Conservation (phyloP, 169 alveolate species). For the Eimeria sp. region DNA sequence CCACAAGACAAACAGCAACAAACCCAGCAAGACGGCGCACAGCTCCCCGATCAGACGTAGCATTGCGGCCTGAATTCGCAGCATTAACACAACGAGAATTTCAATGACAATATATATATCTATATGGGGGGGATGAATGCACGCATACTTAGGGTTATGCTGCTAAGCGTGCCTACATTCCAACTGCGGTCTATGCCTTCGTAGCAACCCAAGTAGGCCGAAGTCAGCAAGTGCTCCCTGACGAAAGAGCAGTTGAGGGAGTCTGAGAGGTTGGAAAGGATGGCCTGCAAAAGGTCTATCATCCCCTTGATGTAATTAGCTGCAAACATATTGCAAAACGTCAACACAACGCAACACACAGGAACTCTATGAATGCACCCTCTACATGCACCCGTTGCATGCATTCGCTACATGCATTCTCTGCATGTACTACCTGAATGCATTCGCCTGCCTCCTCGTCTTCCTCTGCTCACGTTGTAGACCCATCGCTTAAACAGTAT, state of each 20-base stretch:
- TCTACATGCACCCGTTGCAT: too few species aligned
- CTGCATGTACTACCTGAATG: too few species aligned
- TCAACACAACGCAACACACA: not conserved
- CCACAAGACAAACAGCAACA: constrained; percentile 10
- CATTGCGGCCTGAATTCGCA: not conserved
- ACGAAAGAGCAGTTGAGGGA: not conserved
- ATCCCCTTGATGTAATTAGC: not conserved
- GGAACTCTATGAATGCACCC: too few species aligned
- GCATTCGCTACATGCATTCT: too few species aligned
- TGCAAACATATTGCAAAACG: not conserved
- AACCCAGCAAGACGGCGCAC: not conserved
- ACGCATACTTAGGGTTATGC: too few species aligned
- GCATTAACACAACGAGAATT: not conserved
- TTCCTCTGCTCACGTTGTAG: too few species aligned
- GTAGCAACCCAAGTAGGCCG: not conserved
- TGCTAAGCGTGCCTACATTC: not conserved
- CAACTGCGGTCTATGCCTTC: not conserved
- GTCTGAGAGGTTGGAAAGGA: not conserved
- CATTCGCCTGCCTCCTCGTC: too few species aligned
- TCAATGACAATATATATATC: not conserved
- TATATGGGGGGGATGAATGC: too few species aligned
- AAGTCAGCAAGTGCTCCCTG: not conserved
- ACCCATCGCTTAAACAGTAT: too few species aligned
- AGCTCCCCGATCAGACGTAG: constrained; percentile 11
- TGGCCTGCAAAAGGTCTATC: not conserved